These are phyloP conservation scores for Goffeauzyma gilvescens DNA, from an alignment of 768 basidiomycete genomes.

Conservation along the genomic window DNA sequence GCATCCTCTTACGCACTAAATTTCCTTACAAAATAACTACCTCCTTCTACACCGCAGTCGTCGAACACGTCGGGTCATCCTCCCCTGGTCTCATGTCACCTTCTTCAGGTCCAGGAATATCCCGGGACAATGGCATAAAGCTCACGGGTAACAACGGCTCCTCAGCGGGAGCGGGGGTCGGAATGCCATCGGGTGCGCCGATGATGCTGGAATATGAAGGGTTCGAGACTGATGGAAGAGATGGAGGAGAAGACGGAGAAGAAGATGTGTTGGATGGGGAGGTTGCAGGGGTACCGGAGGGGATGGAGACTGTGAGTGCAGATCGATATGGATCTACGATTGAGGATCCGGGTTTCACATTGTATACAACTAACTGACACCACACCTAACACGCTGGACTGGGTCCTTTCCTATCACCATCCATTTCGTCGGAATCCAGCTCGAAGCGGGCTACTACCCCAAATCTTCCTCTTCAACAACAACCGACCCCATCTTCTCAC, in stretches of 20 bases:
- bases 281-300: slow-evolving; percentile 34
- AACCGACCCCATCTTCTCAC: slow-evolving; percentile 22
- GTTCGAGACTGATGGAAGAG: slow-evolving; percentile 53
- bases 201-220: slow-evolving; percentile 65
- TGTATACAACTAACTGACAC: too few species aligned
- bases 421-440: slow-evolving; percentile 19
- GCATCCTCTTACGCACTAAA: not conserved
- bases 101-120: slow-evolving; percentile 10
- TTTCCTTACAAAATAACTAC: too few species aligned
- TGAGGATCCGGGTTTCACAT: slow-evolving; percentile 8
- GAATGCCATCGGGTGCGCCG: slow-evolving; percentile 33
- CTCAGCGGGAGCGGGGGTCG: too few species aligned
- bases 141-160: too few species aligned
- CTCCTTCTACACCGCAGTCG: slow-evolving; percentile 40
- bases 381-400: not conserved
- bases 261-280: slow-evolving; percentile 30
- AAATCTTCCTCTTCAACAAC: slow-evolving; percentile 12
- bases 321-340: too few species aligned
- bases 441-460: slow-evolving; percentile 31
- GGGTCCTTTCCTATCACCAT: slow-evolving; percentile 13
- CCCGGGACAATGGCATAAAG: too few species aligned
- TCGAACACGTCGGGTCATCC: slow-evolving; percentile 58
- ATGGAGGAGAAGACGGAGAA: not conserved
- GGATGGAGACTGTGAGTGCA: slow-evolving; percentile 36
- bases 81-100: slow-evolving; percentile 22